These are phyloP conservation scores for Asterella californica DNA, from an alignment of 225 moss, liverwort and hornwort species.

Conservation along the genomic window DNA sequence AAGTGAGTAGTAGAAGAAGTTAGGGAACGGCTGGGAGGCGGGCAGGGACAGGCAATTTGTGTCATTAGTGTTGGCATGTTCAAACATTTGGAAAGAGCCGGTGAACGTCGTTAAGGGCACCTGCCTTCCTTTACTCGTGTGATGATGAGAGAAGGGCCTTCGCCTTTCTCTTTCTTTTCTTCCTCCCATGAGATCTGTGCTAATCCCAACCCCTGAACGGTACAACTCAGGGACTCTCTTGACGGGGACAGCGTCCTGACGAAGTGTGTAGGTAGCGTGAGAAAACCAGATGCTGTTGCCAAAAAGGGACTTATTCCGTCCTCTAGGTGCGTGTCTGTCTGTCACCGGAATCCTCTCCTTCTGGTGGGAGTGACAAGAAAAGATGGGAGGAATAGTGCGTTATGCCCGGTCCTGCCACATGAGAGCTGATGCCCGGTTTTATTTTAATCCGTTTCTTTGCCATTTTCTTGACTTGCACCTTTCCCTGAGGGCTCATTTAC, in stretches of 20 bases:
- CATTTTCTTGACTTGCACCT: background rate
- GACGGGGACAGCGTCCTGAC: background rate
- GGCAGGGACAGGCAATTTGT: background rate
- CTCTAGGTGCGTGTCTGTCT: background rate
- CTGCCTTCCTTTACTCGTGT: background rate
- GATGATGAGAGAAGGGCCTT: background rate
- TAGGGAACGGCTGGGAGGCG: background rate
- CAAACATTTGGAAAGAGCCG: background rate
- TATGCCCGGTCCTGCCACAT: background rate
- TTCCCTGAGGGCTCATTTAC: background rate
- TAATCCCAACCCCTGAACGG: background rate
- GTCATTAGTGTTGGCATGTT: background rate
- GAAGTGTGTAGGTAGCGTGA: background rate
- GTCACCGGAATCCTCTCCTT: conserved; percentile 2
- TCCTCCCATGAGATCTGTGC: background rate
- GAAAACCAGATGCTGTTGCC: background rate
- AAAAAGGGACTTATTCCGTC: background rate
- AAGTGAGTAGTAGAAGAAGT: background rate
- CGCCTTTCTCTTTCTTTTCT: background rate
- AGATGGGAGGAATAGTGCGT: background rate
- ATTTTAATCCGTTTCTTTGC: background rate
- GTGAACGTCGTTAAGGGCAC: background rate
- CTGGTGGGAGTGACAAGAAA: background rate
- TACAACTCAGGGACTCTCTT: background rate
- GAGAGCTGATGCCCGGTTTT: background rate